Evolutionary conservation across 148 eudicot genomes (phyloP).

Genomic region (Fagopyrum homotropicum): DNA sequence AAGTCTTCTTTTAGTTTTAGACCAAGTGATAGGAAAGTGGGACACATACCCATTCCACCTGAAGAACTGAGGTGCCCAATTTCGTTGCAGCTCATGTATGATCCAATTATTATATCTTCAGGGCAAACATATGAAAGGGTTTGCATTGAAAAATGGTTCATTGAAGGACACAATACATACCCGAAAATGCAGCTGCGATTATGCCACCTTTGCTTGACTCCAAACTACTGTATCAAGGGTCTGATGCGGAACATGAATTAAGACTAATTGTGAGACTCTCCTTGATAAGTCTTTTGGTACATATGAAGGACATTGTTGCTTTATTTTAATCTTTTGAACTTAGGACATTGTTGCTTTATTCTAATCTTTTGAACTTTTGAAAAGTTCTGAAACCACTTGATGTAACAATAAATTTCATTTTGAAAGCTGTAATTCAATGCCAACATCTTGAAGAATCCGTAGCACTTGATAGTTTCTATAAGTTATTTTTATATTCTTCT

Average conservation of each 20-base stretch:
- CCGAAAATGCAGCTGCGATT: conserved; percentile 92
- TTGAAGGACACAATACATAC: conserved; percentile 90
- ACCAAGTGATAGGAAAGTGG: conserved; percentile 58
- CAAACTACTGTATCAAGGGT: conserved; percentile 94
- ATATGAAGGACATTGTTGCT: background rate
- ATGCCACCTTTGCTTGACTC: conserved; percentile 71
- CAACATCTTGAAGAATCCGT: conserved; percentile 95
- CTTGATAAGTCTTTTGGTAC: background rate
- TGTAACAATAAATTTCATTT: conserved; percentile 72
- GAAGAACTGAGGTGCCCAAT: conserved; percentile 96
- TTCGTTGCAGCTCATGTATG: conserved; percentile 94
- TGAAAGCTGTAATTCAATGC: conserved; percentile 89
- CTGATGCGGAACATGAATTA: conserved; percentile 78
- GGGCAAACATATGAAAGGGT: conserved; percentile 94
- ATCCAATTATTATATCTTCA: conserved; percentile 90
- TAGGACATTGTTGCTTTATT: conserved; percentile 27
- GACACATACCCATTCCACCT: conserved; percentile 65
- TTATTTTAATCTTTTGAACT: background rate
- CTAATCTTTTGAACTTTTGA: conserved; percentile 70
- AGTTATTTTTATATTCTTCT: background rate
- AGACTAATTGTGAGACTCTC: conserved; percentile 63
- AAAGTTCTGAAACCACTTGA: conserved; percentile 65
- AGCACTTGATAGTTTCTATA: conserved; percentile 21
- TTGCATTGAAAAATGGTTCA: conserved; percentile 96
- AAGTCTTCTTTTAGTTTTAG: conserved; percentile 37